These are phyloP conservation scores for Reticulascus tulasneorum DNA, from an alignment of 2,329 filamentous ascomycete genomes.

Conservation along the genomic window DNA sequence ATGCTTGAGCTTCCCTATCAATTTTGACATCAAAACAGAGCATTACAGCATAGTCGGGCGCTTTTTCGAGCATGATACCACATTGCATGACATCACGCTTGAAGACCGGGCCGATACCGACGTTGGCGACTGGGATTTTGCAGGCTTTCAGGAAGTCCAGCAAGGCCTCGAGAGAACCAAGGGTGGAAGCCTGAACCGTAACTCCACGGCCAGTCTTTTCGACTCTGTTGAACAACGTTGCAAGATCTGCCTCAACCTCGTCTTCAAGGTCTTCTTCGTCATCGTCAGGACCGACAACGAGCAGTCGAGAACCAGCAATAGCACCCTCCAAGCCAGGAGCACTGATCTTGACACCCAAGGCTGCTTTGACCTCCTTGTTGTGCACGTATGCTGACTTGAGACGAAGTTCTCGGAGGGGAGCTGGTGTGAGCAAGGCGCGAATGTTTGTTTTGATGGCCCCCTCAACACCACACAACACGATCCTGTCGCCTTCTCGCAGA, in stretches of 20 bases:
- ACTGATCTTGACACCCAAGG: conserved; percentile 97
- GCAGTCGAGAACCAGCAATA: conserved; percentile 90
- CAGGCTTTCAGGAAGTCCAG: conserved; percentile 93
- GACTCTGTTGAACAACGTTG: conserved; percentile 84
- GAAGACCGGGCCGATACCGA: conserved; percentile 95
- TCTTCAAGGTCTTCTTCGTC: conserved; percentile 96
- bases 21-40: conserved; percentile 99
- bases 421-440: conserved; percentile 87
- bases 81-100: conserved; percentile 96
- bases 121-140: conserved; percentile 97
- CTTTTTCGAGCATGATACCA: conserved; percentile 94
- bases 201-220: conserved; percentile 92
- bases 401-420: conserved; percentile 87
- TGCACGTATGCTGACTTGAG: conserved; percentile 96
- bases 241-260: conserved; percentile 92
- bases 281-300: conserved; percentile 91
- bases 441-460: conserved; percentile 95
- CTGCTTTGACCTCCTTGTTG: conserved; percentile 98
- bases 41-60: conserved; percentile 96
- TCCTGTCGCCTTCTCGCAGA: conserved; percentile 86
- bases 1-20: conserved; percentile 88
- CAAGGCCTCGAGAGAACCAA: conserved; percentile 92
- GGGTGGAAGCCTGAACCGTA: conserved; percentile 92
- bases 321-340: conserved; percentile 93
- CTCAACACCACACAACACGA: conserved; percentile 95